Evolutionary conservation across 768 basidiomycete species (phyloP).

Genomic region (Astraeus odoratus): DNA sequence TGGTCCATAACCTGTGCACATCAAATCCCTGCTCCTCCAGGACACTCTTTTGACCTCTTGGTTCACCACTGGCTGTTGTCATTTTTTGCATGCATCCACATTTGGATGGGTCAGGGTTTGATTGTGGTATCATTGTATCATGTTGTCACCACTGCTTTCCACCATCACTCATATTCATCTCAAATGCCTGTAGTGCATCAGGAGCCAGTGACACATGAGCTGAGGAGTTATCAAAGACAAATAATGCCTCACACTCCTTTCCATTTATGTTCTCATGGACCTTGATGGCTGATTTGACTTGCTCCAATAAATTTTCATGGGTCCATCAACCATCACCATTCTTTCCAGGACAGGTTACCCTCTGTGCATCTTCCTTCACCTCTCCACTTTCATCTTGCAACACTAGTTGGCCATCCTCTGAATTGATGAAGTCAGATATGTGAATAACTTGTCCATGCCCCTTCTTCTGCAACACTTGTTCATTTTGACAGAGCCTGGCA

Average conservation of each 20-base stretch:
- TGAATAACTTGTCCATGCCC: slow-evolving; percentile 29
- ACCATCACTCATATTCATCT: slow-evolving; percentile 21
- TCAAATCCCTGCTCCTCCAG: slow-evolving; percentile 34
- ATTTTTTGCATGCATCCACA: slow-evolving; percentile 27
- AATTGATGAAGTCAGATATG: slow-evolving; percentile 34
- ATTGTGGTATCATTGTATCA: slow-evolving; percentile 17
- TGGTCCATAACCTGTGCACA: slow-evolving; percentile 21
- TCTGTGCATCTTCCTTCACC: slow-evolving; percentile 12
- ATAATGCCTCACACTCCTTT: slow-evolving; percentile 12
- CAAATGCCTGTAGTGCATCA: slow-evolving; percentile 19
- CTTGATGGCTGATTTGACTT: slow-evolving; percentile 4
- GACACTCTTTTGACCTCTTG: slow-evolving; percentile 7
- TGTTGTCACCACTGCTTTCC: slow-evolving; percentile 16
- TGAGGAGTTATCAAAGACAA: slow-evolving; percentile 9
- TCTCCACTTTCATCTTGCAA: neutral
- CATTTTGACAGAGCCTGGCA: neutral
- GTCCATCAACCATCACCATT: slow-evolving; percentile 13
- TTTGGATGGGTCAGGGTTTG: slow-evolving; percentile 7
- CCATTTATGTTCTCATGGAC: slow-evolving; percentile 34
- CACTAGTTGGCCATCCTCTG: slow-evolving; percentile 21
- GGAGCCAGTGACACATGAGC: slow-evolving; percentile 5
- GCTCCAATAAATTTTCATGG: neutral
- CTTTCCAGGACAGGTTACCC: slow-evolving; percentile 12
- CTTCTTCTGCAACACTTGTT: neutral
- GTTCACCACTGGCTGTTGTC: slow-evolving; percentile 22